Evolutionary conservation across 371 early-diverging fungal genomes (phyloP).

Genomic region (Apophysomyces trapeziformis): DNA sequence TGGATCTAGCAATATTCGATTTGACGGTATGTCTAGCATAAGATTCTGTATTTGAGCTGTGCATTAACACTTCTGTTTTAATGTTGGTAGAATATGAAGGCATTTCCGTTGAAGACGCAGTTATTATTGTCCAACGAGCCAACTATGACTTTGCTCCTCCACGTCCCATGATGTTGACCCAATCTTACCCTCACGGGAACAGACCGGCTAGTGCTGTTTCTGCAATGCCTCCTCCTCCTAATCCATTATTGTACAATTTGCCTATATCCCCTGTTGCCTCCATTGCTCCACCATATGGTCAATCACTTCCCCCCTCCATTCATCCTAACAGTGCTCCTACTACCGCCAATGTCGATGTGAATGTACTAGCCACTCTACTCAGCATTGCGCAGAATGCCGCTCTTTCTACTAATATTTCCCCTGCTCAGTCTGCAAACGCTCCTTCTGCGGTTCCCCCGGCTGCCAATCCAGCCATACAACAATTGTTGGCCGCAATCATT

Average conservation of each 20-base stretch:
- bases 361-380: constrained; percentile 11
- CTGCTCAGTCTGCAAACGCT: neutral
- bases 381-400: constrained; percentile 13
- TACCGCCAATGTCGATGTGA: constrained; percentile 12
- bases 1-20: constrained; percentile 27
- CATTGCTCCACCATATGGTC: neutral
- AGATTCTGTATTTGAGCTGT: neutral
- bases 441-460: constrained; percentile 1
- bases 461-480: constrained; percentile 1
- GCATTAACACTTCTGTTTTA: neutral
- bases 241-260: neutral
- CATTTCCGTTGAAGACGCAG: constrained; percentile 39
- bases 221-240: neutral
- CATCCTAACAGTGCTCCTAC: constrained; percentile 2
- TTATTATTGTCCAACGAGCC: constrained; percentile 28
- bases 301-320: neutral
- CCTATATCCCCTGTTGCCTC: neutral
- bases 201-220: neutral
- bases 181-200: constrained; percentile 10
- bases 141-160: neutral
- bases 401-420: neutral
- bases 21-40: constrained; percentile 32
- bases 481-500: neutral
- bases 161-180: constrained; percentile 14
- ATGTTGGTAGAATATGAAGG: constrained; percentile 34